These are phyloP conservation scores for Xanthoconium purpureum DNA, from an alignment of 768 basidiomycete genomes.

Conservation along the genomic window DNA sequence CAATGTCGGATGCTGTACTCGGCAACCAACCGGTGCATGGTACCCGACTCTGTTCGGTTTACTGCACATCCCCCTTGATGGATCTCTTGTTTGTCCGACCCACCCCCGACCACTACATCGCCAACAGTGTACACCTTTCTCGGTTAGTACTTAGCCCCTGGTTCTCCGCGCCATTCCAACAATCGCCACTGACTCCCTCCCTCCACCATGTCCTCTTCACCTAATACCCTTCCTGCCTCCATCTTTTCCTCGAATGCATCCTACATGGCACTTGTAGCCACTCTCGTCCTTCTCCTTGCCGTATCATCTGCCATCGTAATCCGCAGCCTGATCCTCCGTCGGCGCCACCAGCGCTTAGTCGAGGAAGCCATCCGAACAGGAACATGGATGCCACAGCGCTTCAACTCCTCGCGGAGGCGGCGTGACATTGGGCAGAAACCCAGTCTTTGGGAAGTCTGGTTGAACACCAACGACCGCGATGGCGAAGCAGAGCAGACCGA, in stretches of 20 bases:
- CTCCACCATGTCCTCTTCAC: constrained; percentile 17
- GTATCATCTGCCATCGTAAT: constrained; percentile 67
- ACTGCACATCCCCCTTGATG: background rate
- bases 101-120: background rate
- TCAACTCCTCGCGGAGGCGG: constrained; percentile 16
- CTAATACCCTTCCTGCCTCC: background rate
- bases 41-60: constrained; percentile 2
- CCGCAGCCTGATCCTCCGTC: constrained; percentile 61
- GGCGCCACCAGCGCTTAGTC: constrained; percentile 55
- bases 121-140: constrained; percentile 33
- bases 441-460: constrained; percentile 28
- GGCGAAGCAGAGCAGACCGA: constrained; percentile 10
- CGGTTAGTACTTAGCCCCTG: constrained; percentile 17
- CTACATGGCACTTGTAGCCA: constrained; percentile 52
- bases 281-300: constrained; percentile 62
- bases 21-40: background rate
- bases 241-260: constrained; percentile 14
- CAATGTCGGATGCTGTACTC: background rate
- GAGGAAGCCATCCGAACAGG: constrained; percentile 66
- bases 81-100: background rate
- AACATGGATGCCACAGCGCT: constrained; percentile 47
- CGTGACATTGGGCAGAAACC: constrained; percentile 33
- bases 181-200: background rate
- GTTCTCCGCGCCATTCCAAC: background rate
- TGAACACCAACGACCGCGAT: constrained; percentile 13